These are phyloP conservation scores for Rhinocladiella mackenziei DNA, from an alignment of 2,329 filamentous ascomycete genomes.

Conservation along the genomic window DNA sequence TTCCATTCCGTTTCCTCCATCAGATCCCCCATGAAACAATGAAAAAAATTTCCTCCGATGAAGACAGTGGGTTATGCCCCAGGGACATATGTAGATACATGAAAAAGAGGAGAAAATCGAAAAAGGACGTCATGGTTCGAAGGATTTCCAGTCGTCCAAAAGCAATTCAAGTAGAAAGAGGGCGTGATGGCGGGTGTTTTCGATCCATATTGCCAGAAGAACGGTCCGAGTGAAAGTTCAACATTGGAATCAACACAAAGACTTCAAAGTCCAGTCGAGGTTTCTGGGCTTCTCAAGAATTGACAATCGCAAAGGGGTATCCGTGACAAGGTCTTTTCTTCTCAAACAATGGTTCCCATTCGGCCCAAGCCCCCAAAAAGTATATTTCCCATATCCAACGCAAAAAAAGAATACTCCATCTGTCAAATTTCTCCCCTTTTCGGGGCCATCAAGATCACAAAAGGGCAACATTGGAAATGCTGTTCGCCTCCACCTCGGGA, in stretches of 20 bases:
- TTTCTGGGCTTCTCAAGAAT: background rate
- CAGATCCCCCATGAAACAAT: too few relatives aligned
- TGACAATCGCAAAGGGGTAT: constrained; percentile 9
- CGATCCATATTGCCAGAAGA: background rate
- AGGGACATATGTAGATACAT: background rate
- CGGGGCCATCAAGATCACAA: too few relatives aligned
- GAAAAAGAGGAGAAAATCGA: background rate
- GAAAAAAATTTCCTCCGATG: too few relatives aligned
- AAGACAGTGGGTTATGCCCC: too few relatives aligned
- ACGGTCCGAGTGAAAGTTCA: background rate
- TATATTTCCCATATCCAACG: background rate
- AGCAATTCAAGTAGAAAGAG: background rate
- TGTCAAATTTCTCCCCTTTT: too few relatives aligned
- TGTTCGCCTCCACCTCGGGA: too few relatives aligned
- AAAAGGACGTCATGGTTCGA: background rate
- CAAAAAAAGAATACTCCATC: background rate
- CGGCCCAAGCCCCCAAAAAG: background rate
- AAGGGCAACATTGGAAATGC: too few relatives aligned
- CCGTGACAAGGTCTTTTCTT: constrained; percentile 1
- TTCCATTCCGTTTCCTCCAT: too few relatives aligned
- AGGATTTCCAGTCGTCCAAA: background rate
- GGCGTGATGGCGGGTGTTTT: background rate
- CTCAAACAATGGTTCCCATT: constrained; percentile 1
- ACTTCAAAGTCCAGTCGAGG: background rate
- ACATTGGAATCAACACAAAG: background rate